These are phyloP conservation scores for Monosporascus sp. DNA, from an alignment of 2,329 filamentous ascomycete species.

Conservation along the genomic window DNA sequence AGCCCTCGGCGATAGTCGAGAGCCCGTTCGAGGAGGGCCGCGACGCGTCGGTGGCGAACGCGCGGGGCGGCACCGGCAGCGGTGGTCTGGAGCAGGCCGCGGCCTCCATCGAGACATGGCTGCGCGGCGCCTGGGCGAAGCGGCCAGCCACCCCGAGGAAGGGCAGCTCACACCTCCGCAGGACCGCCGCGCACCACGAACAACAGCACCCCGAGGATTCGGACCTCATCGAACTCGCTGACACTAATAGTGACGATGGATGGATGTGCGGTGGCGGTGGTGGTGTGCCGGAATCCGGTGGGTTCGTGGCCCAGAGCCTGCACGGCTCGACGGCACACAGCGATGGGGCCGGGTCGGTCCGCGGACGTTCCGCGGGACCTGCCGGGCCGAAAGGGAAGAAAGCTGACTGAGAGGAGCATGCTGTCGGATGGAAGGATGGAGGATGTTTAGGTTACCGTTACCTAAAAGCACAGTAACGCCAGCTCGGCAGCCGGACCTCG, in stretches of 20 bases:
- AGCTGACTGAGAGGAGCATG: constrained; percentile 29
- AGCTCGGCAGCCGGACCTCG: no score
- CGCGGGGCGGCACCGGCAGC: constrained; percentile 45
- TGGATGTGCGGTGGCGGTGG: constrained; percentile 14
- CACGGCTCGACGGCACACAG: constrained; percentile 33
- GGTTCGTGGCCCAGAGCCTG: constrained; percentile 26
- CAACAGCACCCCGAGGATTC: constrained; percentile 36
- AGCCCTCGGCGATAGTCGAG: constrained; percentile 41
- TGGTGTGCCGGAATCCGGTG: constrained; percentile 16
- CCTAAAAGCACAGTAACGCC: no score
- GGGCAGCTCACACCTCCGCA: constrained; percentile 24
- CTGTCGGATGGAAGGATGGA: no score
- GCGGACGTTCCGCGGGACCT: constrained; percentile 31
- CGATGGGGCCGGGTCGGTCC: constrained; percentile 31
- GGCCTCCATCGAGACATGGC: constrained; percentile 83
- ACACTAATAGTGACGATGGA: constrained; percentile 54
- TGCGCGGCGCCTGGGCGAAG: constrained; percentile 72
- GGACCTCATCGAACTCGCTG: constrained; percentile 68
- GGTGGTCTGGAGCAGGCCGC: constrained; percentile 74
- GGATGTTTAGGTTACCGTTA: no score
- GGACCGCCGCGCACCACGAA: constrained; percentile 15
- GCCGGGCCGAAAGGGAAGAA: constrained; percentile 38
- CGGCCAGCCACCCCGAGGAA: constrained; percentile 47
- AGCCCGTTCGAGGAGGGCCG: constrained; percentile 45
- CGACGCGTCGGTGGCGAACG: constrained; percentile 33